Evolutionary conservation across 768 basidiomycete species (phyloP).

Genomic region (Tubosaeta sp.): DNA sequence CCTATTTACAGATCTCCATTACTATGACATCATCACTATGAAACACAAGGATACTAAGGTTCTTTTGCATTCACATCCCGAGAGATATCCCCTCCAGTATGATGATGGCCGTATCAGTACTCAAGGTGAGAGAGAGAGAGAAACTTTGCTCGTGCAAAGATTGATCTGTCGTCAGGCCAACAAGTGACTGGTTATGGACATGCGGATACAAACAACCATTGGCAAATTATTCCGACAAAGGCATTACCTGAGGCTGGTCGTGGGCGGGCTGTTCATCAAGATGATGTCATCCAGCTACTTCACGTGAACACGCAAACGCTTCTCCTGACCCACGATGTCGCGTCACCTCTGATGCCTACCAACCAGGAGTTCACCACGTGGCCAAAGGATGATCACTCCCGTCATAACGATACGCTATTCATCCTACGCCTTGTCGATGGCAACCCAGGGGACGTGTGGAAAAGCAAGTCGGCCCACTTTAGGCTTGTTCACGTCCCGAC

Average conservation of each 20-base stretch:
- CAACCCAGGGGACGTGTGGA: constrained; percentile 78
- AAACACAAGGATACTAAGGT: constrained; percentile 92
- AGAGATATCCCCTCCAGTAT: constrained; percentile 89
- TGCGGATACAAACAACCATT: constrained; percentile 91
- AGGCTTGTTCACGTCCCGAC: constrained; percentile 86
- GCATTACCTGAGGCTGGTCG: constrained; percentile 91
- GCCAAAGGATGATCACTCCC: constrained; percentile 69
- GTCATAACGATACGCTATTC: constrained; percentile 90
- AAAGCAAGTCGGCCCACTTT: constrained; percentile 92
- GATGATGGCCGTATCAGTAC: constrained; percentile 94
- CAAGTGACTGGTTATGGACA: constrained; percentile 96
- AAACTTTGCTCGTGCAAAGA: neutral
- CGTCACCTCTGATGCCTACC: constrained; percentile 93
- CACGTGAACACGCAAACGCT: constrained; percentile 81
- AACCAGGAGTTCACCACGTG: constrained; percentile 98
- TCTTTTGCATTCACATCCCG: constrained; percentile 89
- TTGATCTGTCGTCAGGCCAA: constrained; percentile 53
- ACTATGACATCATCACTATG: constrained; percentile 83
- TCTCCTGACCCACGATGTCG: constrained; percentile 95
- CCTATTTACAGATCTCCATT: constrained; percentile 74
- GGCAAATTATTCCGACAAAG: constrained; percentile 94
- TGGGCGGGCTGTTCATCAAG: constrained; percentile 86
- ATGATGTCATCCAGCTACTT: constrained; percentile 83
- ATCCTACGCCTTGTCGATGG: constrained; percentile 67
- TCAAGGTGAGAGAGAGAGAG: constrained; percentile 51